Evolutionary conservation across 176 grass and related monocot genomes (phyloP).

Genomic region (Oryza australiensis): DNA sequence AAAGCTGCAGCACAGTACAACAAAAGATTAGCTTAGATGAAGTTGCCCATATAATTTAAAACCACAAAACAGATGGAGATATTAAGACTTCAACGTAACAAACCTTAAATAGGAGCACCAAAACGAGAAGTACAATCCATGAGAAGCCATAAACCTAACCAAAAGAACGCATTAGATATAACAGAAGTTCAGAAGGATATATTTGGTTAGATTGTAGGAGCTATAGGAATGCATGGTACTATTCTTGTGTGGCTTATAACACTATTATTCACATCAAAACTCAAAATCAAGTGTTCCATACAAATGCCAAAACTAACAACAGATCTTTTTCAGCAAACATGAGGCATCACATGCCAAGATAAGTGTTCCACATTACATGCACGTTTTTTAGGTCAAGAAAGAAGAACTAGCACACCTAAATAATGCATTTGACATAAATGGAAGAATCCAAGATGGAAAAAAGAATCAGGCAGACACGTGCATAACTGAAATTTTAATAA

Average conservation of each 20-base stretch:
- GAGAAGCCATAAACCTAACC: slow-evolving; percentile 91
- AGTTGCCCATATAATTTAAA: slow-evolving; percentile 5
- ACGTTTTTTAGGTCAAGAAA: not conserved
- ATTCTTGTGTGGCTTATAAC: not conserved
- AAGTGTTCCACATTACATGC: slow-evolving; percentile 13
- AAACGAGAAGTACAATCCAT: slow-evolving; percentile 77
- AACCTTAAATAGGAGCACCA: slow-evolving; percentile 90
- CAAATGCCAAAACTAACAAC: slow-evolving; percentile 18
- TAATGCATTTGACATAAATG: not conserved
- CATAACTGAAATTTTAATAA: not conserved
- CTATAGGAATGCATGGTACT: not conserved
- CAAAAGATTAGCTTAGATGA: slow-evolving; percentile 33
- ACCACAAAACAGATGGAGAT: not conserved
- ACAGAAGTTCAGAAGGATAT: not conserved
- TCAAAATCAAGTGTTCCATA: not conserved
- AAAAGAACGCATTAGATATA: slow-evolving; percentile 34
- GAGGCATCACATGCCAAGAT: not conserved
- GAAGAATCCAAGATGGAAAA: not conserved
- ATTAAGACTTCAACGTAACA: not conserved
- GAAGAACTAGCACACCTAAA: not conserved
- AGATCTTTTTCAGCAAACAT: not conserved
- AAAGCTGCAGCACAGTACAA: slow-evolving; percentile 56
- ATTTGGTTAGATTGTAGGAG: not conserved
- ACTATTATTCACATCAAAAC: not conserved
- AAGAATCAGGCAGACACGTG: not conserved